A percentile compares a stretch with the other conserved stretches of the same genome.
Conservation (phyloP, 345 rosid genomes). For the Populus ilicifolia region DNA sequence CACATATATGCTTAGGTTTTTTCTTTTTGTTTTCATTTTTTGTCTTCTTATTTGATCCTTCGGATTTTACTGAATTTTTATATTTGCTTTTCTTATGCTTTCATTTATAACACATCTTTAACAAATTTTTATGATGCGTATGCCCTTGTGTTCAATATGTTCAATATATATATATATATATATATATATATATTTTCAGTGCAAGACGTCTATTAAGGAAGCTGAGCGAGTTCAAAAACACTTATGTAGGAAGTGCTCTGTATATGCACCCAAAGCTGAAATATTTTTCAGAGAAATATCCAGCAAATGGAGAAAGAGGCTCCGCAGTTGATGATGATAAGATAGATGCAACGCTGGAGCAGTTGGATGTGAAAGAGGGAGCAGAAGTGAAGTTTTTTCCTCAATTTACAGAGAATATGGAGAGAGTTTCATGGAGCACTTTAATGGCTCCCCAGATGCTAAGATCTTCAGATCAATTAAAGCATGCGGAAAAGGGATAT, state of each 20-base stretch:
- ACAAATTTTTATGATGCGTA: too few relatives aligned
- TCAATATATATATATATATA: too few relatives aligned
- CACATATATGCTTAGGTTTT: too few relatives aligned
- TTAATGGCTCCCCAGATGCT: constrained; percentile 67
- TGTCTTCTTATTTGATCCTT: too few relatives aligned
- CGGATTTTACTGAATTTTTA: too few relatives aligned
- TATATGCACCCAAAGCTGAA: constrained; percentile 61
- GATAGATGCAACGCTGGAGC: constrained; percentile 52
- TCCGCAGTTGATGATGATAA: constrained; percentile 31
- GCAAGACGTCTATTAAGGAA: constrained; percentile 36
- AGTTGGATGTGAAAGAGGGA: constrained; percentile 54
- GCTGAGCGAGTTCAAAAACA: constrained; percentile 45
- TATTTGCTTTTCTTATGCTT: too few relatives aligned
- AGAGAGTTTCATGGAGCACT: constrained; percentile 58
- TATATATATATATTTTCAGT: not conserved
- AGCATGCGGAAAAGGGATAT: constrained; percentile 94
- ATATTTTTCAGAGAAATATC: constrained; percentile 28
- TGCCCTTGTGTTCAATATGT: too few relatives aligned
- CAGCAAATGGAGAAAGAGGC: not conserved
- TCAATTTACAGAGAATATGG: constrained; percentile 63
- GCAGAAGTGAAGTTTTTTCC: constrained; percentile 69
- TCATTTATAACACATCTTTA: too few relatives aligned
- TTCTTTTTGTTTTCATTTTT: too few relatives aligned
- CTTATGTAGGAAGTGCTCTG: constrained; percentile 47
- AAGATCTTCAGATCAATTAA: constrained; percentile 84